Evolutionary conservation across 192 early-diverging fungal species (phyloP).

Genomic region (Mortierella alpina): DNA sequence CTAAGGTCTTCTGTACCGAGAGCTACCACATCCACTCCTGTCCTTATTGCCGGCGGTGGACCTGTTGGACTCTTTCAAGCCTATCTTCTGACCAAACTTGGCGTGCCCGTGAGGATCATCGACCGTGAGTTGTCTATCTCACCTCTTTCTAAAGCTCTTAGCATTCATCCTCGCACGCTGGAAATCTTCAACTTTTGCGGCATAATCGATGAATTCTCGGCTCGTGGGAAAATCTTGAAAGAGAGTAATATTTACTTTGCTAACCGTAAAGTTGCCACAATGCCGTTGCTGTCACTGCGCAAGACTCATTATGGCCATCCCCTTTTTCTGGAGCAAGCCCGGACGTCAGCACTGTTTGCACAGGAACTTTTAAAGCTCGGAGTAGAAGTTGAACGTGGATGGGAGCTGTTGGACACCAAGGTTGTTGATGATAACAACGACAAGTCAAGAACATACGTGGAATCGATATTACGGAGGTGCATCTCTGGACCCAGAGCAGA

Average conservation of each 20-base stretch:
- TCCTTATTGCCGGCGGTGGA: conserved; percentile 23
- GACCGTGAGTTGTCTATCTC: conserved; percentile 3
- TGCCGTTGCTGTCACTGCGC: no score
- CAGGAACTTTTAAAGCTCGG: neutral
- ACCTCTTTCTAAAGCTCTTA: neutral
- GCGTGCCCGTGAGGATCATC: conserved; percentile 25
- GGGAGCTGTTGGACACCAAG: conserved; percentile 5
- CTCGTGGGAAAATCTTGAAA: no score
- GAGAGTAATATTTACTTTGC: no score
- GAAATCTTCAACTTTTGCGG: conserved; percentile 9
- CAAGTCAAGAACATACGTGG: conserved; percentile 5
- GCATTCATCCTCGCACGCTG: conserved; percentile 10
- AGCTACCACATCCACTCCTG: neutral
- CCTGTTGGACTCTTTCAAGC: conserved; percentile 18
- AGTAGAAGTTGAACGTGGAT: neutral
- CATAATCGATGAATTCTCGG: no score
- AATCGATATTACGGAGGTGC: conserved; percentile 13
- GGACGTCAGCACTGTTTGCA: neutral
- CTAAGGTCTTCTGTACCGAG: no score
- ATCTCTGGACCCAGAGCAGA: neutral
- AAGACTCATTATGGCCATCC: no score
- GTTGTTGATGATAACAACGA: conserved; percentile 7
- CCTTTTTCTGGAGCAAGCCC: neutral
- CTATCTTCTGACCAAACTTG: conserved; percentile 22
- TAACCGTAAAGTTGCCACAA: no score